Evolutionary conservation across 768 basidiomycete species (phyloP), one percentile per base, ranked within the genome.

Genomic region (Boletus rubroflammeus): DNA sequence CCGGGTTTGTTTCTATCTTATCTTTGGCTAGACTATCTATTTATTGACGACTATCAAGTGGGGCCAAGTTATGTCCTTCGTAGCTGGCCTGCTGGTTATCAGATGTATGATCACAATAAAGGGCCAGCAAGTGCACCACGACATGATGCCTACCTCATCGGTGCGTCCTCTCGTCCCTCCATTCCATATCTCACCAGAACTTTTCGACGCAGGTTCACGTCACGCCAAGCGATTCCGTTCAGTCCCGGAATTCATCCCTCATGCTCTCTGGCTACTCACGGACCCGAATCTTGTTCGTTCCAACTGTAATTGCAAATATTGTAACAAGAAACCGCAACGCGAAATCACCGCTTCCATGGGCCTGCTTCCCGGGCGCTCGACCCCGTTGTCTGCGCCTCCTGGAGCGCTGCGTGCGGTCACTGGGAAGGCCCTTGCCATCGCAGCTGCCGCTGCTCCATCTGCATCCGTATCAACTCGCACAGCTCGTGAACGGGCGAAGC

Each of bases 171-270:
- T 50, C 15, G 17, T 42, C 15, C 52, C 3, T 28, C 34, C 35
- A 2, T 17, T 40, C n/a, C 49, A 3, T 14, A n/a, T 21, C 1
- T 50, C 35, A 46, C 8, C n/a, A 19, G 15, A 51, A 38, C 44
- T 14, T 21, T 50, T 35, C 19, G 29, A 47, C 54, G 23, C 52
- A 76, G 70, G 72, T 71, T 84, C 84, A 2, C 53, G 60, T 29
- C 54, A 71, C 46, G 70, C 76, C 38, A 73, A 71, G 29, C 79
- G 73, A 51, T 93, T 92, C 68, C 86, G 92, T 40, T 92, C 90
- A 13, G 75, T 84, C n/a, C 86, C 86, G 45, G 92, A 94, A 65
- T 91, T 93, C 66, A 80, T 87, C 44, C 90, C 90, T 5, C 92
- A 94, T 62, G 88, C 88, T 3, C 75, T 84, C 54, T 93, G 90